phyloP scores from a whole-genome alignment of 306 rosid genomes.

The Sophora flavescens region DNA sequence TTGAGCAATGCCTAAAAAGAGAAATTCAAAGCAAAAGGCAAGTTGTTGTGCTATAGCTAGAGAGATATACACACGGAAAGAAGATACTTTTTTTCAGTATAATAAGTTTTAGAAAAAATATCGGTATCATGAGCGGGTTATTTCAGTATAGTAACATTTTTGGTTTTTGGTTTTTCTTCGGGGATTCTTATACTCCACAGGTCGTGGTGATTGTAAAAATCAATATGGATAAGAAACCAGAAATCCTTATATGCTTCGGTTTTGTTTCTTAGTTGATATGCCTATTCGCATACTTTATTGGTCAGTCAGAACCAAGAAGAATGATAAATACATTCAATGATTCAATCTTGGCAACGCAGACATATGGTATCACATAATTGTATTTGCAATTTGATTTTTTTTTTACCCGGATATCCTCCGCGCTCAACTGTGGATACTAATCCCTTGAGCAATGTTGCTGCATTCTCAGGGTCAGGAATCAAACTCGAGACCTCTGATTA shows the following conservation, averaged over 20 bases:
- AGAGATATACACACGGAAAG: background rate
- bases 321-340: background rate
- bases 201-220: background rate
- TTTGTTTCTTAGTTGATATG: background rate
- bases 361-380: slow-evolving; percentile 12
- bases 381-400: slow-evolving; percentile 21
- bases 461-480: too few relatives aligned
- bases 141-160: background rate
- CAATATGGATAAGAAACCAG: background rate
- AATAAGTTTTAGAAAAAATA: background rate
- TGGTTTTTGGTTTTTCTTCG: too few relatives aligned
- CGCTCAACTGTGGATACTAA: too few relatives aligned
- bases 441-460: too few relatives aligned
- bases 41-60: slow-evolving; percentile 46
- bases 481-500: too few relatives aligned
- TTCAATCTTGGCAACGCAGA: slow-evolving; percentile 26
- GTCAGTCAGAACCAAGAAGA: too few relatives aligned
- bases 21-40: slow-evolving; percentile 43
- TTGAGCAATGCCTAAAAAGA: slow-evolving; percentile 46
- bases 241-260: background rate
- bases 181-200: background rate
- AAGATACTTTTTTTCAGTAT: background rate
- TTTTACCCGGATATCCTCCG: too few relatives aligned
- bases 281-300: background rate
- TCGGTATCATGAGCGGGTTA: too few relatives aligned